These are phyloP conservation scores for Ottelia alismoides DNA, from an alignment of 106 monocot species.

Conservation along the genomic window DNA sequence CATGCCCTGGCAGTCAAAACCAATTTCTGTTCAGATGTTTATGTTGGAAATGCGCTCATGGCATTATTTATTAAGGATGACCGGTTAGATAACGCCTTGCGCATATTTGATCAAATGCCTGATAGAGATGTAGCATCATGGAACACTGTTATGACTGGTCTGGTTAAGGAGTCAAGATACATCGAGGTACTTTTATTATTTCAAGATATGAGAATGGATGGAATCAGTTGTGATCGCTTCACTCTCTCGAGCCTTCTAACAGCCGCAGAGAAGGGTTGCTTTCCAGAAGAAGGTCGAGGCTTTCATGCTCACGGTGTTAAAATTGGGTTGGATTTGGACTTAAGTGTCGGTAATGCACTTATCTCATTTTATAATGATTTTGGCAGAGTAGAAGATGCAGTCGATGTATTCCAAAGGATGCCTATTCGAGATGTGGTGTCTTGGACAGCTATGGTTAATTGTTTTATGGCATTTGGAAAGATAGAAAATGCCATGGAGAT, in stretches of 20 bases:
- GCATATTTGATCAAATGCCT: slow-evolving; percentile 41
- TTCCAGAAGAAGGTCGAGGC: slow-evolving; percentile 18
- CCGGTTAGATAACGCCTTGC: slow-evolving; percentile 10
- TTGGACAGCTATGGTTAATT: slow-evolving; percentile 66
- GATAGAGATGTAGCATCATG: slow-evolving; percentile 68
- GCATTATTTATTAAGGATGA: slow-evolving; percentile 40
- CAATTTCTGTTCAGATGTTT: slow-evolving; percentile 3
- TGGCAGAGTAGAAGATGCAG: slow-evolving; percentile 38
- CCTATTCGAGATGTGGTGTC: slow-evolving; percentile 54
- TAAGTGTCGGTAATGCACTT: slow-evolving; percentile 69
- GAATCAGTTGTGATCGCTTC: slow-evolving; percentile 39
- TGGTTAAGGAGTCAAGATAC: slow-evolving; percentile 45
- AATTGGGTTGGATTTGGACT: slow-evolving; percentile 56
- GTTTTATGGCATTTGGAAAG: slow-evolving; percentile 59
- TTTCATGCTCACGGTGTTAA: slow-evolving; percentile 71
- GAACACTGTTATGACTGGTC: slow-evolving; percentile 56
- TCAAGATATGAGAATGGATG: slow-evolving; percentile 35
- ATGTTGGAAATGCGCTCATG: slow-evolving; percentile 63
- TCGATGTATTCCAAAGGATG: slow-evolving; percentile 54
- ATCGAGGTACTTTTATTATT: slow-evolving; percentile 44
- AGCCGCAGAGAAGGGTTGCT: slow-evolving; percentile 23
- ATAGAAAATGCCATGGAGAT: slow-evolving; percentile 43
- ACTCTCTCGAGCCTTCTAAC: slow-evolving; percentile 59
- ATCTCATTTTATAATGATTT: slow-evolving; percentile 51
- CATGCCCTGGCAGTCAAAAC: slow-evolving; percentile 51